Evolutionary conservation across 177 flowering plant genomes (phyloP), one percentile per base, ranked within the genome.

Genomic region (Vitis hybrid): DNA sequence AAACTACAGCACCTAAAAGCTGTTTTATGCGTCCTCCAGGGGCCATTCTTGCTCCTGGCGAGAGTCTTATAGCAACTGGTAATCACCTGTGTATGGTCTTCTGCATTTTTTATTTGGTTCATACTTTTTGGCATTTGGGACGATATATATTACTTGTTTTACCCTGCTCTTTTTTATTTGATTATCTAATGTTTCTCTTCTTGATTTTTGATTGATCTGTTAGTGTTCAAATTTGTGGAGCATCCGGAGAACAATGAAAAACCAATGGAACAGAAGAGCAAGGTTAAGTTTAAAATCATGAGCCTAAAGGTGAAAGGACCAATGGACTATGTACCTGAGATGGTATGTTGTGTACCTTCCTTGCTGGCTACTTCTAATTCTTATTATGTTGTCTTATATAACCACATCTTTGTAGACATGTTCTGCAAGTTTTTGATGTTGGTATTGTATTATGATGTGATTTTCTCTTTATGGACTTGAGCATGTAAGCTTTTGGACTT

Each of bases 1-100:
- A 85, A 83, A 85, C 88, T 60, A 85, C 88, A 69, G 86, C 82
- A 62, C 88, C 88, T 15, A 85, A 85, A 70, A 85, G 86, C 65
- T 85, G 88, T 69, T 85, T 85, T 77, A 85, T 85, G 88, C 88
- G 88, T 62, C 88, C 88, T 67, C 88, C 88, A 1, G 88, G 88
- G 18, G 86, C 88, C 20, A 81, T 85, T 59, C 84, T 85, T 66
- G 82, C 84, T 59, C 88, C 88, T 38, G 84, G 88, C 3, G 88
- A 85, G 72, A 85, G 83, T 73, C 55, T 85, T 51, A 73, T 83
- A 22, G 88, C 86, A 12, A 85, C 88, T 33, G 88, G 86, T 85
- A 77, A 55, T 28, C 17, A 55, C 38, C 10, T 54, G 19, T 33
- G 9, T 53, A 20, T 38, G 19, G 38, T n/a, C 19, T 57, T n/a